Evolutionary conservation across 176 grass and related monocot species (phyloP), one percentile per base, ranked within the genome.

Genomic region (Triticum dicoccoides): DNA sequence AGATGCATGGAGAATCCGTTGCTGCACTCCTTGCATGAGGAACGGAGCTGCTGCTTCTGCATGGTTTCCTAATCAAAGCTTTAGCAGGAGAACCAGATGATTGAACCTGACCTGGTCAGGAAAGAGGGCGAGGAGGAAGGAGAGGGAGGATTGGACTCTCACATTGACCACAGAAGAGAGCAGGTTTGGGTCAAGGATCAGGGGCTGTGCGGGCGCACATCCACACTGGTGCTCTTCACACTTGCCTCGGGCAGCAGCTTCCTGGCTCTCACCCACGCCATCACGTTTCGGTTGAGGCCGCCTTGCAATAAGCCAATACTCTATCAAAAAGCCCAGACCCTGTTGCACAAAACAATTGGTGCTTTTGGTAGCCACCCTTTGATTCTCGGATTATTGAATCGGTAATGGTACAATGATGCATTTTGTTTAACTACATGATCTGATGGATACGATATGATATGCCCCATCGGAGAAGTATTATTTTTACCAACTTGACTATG

Each of bases 201-300:
- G 33, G 54, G 29, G 23, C 51, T 0, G 14, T 41, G 78, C 15
- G 54, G 29, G 85, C 61, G 14, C 41, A 30, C 68, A 41, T 89
- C 87, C 76, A 85, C 76, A 79, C 87, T 15, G 32, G 11, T 73
- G 23, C 39, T 73, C 4, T 21, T 54, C 75, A 47, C 66, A 73
- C 47, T 84, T 54, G 81, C 39, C 66, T 73, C 38, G 29, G 42
- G 24, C 70, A 73, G 64, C 76, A 80, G 61, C 82, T 89, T 89
- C 88, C 45, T 80, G 54, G 52, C 62, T 81, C 82, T 76, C 68
- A 66, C 44, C 47, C 47, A 52, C 82, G 24, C n/a, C 77, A 75
- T 51, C 72, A 81, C 44, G 66, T 89, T 74, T 81, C 59, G 1
- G 58, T 65, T 56, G 87, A 72, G 56, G 38, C 30, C 10, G 2